phyloP scores from a whole-genome alignment of 2,329 filamentous ascomycete species.

The Seiridium cupressi region DNA sequence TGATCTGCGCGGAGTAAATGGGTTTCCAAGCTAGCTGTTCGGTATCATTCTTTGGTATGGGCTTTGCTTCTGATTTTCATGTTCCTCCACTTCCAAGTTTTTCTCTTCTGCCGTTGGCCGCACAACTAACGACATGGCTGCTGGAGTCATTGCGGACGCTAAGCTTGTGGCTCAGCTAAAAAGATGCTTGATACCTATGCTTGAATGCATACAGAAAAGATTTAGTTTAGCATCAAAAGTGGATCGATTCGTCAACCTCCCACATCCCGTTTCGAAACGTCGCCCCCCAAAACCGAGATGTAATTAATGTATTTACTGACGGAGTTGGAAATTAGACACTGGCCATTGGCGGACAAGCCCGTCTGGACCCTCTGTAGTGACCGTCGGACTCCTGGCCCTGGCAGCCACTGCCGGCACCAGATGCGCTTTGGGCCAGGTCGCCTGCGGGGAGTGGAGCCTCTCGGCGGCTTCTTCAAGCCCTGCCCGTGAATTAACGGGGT shows the following conservation, averaged over 20 bases:
- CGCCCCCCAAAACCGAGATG: background rate
- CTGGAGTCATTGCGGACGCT: background rate
- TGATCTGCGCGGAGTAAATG: too few relatives aligned
- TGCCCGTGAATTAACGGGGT: background rate
- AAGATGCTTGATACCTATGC: slow-evolving; percentile 1
- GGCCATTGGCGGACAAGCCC: background rate
- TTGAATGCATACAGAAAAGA: background rate
- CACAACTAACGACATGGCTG: background rate
- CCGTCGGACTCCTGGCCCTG: background rate
- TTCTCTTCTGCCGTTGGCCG: too few relatives aligned
- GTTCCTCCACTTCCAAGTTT: too few relatives aligned
- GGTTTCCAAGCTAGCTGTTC: too few relatives aligned
- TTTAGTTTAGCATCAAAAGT: slow-evolving; percentile 1
- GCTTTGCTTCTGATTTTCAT: too few relatives aligned
- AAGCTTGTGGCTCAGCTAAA: background rate
- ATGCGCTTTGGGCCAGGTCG: background rate
- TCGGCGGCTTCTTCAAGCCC: background rate
- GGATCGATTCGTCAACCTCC: background rate
- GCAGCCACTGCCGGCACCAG: background rate
- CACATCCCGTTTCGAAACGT: slow-evolving; percentile 2
- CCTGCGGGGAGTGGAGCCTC: background rate
- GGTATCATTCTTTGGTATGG: too few relatives aligned
- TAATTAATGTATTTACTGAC: background rate
- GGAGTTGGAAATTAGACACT: background rate
- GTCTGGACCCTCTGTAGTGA: background rate